Evolutionary conservation across 495 filamentous ascomycete species (phyloP).

Genomic region (Hypoxylon cercidicola): DNA sequence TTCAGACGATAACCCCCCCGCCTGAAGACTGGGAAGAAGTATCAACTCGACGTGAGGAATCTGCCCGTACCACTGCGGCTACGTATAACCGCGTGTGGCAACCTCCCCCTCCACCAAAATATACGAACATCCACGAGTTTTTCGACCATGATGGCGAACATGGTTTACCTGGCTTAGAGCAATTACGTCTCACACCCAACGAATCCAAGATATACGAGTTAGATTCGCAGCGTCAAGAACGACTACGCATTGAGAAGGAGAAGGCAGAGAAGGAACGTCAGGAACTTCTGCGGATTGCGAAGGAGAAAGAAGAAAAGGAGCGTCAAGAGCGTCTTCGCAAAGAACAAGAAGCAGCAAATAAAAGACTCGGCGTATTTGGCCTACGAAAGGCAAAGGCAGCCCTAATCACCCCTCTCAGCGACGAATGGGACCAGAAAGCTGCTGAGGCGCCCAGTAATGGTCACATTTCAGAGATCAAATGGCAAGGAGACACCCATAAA

Average conservation of each 20-base stretch:
- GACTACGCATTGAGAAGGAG: constrained; percentile 37
- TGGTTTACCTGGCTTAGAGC: constrained; percentile 40
- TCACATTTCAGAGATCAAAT: constrained; percentile 54
- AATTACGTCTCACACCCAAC: constrained; percentile 21
- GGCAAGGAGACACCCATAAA: constrained; percentile 31
- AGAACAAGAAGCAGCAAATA: constrained; percentile 33
- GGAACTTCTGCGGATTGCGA: neutral
- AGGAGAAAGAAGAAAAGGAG: constrained; percentile 16
- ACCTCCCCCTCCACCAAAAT: constrained; percentile 29
- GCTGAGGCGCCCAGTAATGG: constrained; percentile 28
- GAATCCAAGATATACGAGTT: constrained; percentile 33
- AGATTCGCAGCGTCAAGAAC: constrained; percentile 36
- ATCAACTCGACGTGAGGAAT: constrained; percentile 1
- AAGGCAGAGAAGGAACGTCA: neutral
- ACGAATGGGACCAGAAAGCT: constrained; percentile 45
- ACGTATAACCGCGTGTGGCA: constrained; percentile 1
- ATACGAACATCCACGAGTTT: constrained; percentile 33
- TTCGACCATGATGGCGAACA: constrained; percentile 39
- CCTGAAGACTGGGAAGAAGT: constrained; percentile 17
- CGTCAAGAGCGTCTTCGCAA: constrained; percentile 27
- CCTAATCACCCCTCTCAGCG: constrained; percentile 44
- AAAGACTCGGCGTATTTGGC: constrained; percentile 28
- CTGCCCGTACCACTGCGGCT: neutral
- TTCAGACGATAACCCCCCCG: constrained; percentile 13
- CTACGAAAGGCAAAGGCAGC: constrained; percentile 33